Evolutionary conservation across 305 asterid genomes (phyloP), one percentile per base, ranked within the genome.

Genomic region (Fraxinus paxiana): DNA sequence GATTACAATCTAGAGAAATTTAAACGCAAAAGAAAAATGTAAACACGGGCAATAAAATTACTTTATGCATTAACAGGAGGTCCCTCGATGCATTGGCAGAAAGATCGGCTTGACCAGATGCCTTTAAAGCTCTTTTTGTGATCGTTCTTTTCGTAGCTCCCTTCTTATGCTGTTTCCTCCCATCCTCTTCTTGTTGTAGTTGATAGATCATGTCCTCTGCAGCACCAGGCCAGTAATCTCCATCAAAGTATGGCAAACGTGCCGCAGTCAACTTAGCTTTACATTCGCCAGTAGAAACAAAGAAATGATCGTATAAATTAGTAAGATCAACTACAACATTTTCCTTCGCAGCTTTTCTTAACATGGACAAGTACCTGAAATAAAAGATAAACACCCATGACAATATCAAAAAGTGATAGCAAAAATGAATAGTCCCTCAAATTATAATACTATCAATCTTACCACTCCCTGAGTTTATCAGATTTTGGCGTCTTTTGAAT

Each of bases 181-280:
- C 98, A 81, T 95, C 99, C 86, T 93, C 98, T 81, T 94, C 98
- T 88, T 97, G 97, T 85, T 92, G 97, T 84, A 97, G 88, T 86
- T 92, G 97, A 85, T 78, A 80, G 81, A 97, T 89, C 90, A 93
- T 97, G 87, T 97, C 97, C 89, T 97, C 99, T 5, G 99, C 99
- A 80, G 99, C 98, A 84, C 98, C 98, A 82, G 99, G 99, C 98
- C 98, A 97, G 84, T 97, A 97, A 87, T 97, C 99, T 81, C 98
- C 99, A 86, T 95, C 97, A 75, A 97, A 97, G 86, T 97, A 97
- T 35, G 99, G 99, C 85, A 97, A 83, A 69, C 98, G 92, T 79
- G 97, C 84, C 75, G 99, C 99, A 85, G 99, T 97, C 80, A 93
- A 92, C 88, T 92, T 94, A 80, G 98, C 92, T 90, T 87, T 94